Base-by-base conservation (phyloP, 129 eudicot species). In the Flaveria bidentis region DNA sequence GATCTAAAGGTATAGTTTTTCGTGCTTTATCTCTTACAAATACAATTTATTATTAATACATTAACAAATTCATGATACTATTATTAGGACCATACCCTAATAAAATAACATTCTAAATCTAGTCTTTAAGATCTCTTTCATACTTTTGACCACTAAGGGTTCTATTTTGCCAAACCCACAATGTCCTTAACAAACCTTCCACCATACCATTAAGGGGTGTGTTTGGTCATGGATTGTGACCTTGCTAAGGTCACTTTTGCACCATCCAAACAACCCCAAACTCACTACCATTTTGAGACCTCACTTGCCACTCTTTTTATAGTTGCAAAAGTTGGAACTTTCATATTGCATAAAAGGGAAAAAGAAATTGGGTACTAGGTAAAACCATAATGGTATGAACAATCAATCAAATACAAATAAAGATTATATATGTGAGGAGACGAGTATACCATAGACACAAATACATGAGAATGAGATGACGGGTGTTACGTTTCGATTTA, bases 161-260 rank as follows among this genome's bases (percentile, higher is more conserved):
- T 55, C 79, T 56, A 73, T 18, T 72, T 66, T 74, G 80, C 84
- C 84, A 53, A 80, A 80, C 75, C 51, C 50, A 73, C 68, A 50
- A 47, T 73, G 75, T 67, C 79, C 79, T 74, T 74, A 80, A 74
- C 84, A 73, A 80, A 74, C 79, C 62, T 73, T 74, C 51, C 15
- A 78, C 76, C 71, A 56, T 57, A 67, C 69, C 60, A 69, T 68
- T 57, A 18, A 56, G 70, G 71, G 53, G 76, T 80, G 52, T 73
- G 75, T 74, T 74, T 73, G 84, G 80, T 56, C 79, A 73, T 53
- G 64, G 84, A 80, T 66, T 80, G 55, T 56, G 84, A 80, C 84
- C 62, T 80, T 74, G 52, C 18, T 80, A 56, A 67, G 63, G 53
- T 55, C 75, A 66, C 45, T 67, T 73, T 25, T 80, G 60, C 75